Evolutionary conservation across 23 red algal genomes (phyloP).

Genomic region (Gracilaria domingensis): DNA sequence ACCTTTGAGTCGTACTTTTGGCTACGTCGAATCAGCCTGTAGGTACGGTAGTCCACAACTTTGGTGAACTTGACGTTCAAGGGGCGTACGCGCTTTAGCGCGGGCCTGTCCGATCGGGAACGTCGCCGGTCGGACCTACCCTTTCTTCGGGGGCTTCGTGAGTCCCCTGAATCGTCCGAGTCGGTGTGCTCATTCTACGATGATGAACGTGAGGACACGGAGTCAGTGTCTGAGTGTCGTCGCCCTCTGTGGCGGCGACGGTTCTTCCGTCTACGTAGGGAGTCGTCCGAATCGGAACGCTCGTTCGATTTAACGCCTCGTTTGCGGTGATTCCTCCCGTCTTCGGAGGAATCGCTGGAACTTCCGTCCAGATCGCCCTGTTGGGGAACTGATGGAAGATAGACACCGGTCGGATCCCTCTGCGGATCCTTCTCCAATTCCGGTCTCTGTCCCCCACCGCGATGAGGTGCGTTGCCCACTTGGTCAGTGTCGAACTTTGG

Average conservation of each 20-base stretch:
- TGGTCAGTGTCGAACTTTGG: background rate
- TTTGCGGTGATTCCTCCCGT: background rate
- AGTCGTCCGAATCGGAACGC: background rate
- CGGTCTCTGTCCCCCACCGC: background rate
- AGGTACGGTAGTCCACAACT: slow-evolving; percentile 33
- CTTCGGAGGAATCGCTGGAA: background rate
- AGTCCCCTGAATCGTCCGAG: background rate
- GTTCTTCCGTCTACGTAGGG: background rate
- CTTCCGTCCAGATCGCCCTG: background rate
- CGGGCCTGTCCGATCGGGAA: background rate
- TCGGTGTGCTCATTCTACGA: background rate
- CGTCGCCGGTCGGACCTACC: background rate
- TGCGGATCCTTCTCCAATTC: background rate
- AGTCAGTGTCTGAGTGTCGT: background rate
- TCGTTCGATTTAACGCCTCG: background rate
- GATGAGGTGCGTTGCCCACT: background rate
- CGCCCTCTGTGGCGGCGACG: background rate
- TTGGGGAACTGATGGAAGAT: background rate
- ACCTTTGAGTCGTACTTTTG: background rate
- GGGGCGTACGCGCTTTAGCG: background rate
- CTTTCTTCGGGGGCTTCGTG: background rate
- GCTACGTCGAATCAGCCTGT: background rate
- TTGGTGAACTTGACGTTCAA: slow-evolving; percentile 28
- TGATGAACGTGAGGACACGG: background rate
- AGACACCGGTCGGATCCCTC: background rate